Evolutionary conservation across 1,284 basidiomycete genomes (phyloP).

Genomic region (Trametes hirsuta): DNA sequence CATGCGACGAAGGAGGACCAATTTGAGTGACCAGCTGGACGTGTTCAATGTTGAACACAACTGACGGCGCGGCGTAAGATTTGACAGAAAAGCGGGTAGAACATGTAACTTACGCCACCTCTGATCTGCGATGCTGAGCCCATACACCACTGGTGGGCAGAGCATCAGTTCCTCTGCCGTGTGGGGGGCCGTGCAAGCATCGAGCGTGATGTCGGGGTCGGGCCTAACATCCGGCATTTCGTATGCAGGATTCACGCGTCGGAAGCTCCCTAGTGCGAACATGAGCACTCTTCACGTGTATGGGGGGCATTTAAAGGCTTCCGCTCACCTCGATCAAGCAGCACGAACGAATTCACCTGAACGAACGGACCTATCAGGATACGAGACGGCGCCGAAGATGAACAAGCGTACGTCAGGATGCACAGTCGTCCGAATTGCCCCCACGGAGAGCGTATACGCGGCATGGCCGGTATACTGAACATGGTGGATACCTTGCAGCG

Average conservation of each 20-base stretch:
- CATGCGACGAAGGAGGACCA: conserved; percentile 33
- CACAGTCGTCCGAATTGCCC: background rate
- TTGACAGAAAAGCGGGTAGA: conserved; percentile 24
- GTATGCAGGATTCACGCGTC: background rate
- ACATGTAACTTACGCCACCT: conserved; percentile 61
- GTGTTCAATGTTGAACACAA: conserved; percentile 58
- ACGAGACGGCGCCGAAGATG: background rate
- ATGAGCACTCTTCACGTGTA: background rate
- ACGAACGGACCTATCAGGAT: background rate
- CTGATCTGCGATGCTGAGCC: conserved; percentile 61
- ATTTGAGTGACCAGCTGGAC: conserved; percentile 48
- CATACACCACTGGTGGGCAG: conserved; percentile 55
- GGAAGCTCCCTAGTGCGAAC: background rate
- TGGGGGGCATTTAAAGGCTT: background rate
- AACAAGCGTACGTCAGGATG: background rate
- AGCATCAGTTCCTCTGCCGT: conserved; percentile 46
- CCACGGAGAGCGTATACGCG: background rate
- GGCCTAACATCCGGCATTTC: no score
- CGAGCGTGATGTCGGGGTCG: background rate
- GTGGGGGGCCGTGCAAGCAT: conserved; percentile 19
- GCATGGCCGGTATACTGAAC: conserved; percentile 50
- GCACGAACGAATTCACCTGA: background rate
- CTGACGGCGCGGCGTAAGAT: conserved; percentile 31
- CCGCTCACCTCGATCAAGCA: conserved; percentile 3
- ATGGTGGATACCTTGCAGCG: conserved; percentile 53